Conservation (phyloP, 1,284 basidiomycete species). For the Xanthoconium separans region DNA sequence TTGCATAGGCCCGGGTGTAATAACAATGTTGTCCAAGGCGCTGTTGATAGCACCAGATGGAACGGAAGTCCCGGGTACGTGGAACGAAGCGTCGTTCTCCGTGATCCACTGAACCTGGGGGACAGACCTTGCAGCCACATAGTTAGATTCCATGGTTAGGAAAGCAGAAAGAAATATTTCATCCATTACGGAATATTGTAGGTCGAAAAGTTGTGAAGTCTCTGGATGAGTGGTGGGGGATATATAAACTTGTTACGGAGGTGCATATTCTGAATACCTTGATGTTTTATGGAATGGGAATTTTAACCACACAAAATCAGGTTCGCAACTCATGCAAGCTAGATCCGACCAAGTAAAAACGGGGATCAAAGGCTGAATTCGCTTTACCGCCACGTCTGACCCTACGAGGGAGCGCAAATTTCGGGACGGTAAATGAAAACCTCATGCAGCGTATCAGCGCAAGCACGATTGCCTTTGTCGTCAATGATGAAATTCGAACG, state of each 20-base stretch:
- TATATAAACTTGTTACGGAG: not conserved
- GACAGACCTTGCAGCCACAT: not conserved
- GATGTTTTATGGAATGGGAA: not conserved
- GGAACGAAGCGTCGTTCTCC: not conserved
- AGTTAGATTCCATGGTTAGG: not conserved
- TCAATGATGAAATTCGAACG: not conserved
- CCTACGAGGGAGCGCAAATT: not conserved
- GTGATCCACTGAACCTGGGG: not conserved
- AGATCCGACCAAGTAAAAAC: not conserved
- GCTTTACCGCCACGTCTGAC: conserved; percentile 1
- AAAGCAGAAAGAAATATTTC: not conserved
- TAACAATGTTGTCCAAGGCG: not conserved
- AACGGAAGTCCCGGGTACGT: not conserved
- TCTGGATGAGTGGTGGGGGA: not conserved
- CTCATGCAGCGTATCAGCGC: not conserved
- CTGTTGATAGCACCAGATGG: not conserved
- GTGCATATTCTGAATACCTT: not conserved
- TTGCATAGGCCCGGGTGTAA: not conserved
- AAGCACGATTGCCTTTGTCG: not conserved
- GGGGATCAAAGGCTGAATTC: not conserved
- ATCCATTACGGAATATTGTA: conserved; percentile 1
- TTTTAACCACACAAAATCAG: not conserved
- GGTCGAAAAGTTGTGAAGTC: not conserved
- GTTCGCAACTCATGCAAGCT: not conserved
- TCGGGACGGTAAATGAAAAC: conserved; percentile 7